Percentiles rank a stretch among this genome's conserved stretches.
Conservation (phyloP, 2,329 filamentous ascomycete genomes). For the Neocatenulostroma microsporum region DNA sequence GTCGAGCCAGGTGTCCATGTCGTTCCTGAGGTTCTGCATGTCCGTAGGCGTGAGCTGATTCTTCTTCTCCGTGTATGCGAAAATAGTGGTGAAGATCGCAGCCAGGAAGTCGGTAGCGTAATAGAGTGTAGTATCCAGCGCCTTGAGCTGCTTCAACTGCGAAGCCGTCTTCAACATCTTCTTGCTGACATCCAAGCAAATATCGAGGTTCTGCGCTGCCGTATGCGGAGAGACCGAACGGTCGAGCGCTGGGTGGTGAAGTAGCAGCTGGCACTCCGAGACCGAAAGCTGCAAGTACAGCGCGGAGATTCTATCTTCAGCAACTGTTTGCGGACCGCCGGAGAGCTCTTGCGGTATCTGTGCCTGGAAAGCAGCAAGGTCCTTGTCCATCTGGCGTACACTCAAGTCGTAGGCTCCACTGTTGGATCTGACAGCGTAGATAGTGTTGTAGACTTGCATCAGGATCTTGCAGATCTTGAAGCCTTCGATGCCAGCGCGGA, state of each 20-base stretch:
- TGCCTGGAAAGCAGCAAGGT: conserved; percentile 56
- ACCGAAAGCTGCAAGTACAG: conserved; percentile 44
- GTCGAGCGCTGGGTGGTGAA: conserved; percentile 48
- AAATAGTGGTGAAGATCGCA: conserved; percentile 65
- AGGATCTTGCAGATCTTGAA: conserved; percentile 60
- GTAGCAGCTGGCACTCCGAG: conserved; percentile 43
- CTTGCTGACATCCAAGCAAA: conserved; percentile 59
- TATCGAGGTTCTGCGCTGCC: conserved; percentile 45
- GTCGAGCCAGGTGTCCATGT: conserved; percentile 63
- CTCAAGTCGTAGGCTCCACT: conserved; percentile 49
- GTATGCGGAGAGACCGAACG: conserved; percentile 50
- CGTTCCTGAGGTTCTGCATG: conserved; percentile 52
- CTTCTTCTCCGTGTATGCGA: conserved; percentile 60
- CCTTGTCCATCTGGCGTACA: conserved; percentile 58
- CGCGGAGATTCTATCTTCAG: conserved; percentile 43
- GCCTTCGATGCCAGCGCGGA: conserved; percentile 57
- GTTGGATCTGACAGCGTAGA: conserved; percentile 59
- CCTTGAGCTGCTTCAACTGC: conserved; percentile 55
- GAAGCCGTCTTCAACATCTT: conserved; percentile 56
- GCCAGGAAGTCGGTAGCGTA: conserved; percentile 64
- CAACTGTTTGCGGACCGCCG: conserved; percentile 37
- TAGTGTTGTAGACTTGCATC: conserved; percentile 65
- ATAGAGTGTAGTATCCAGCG: conserved; percentile 72
- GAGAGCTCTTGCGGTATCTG: conserved; percentile 55
- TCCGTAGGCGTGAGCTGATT: conserved; percentile 52